These are phyloP conservation scores for Conticribra guillardii DNA, from an alignment of 108 stramenopile genomes.

Conservation along the genomic window DNA sequence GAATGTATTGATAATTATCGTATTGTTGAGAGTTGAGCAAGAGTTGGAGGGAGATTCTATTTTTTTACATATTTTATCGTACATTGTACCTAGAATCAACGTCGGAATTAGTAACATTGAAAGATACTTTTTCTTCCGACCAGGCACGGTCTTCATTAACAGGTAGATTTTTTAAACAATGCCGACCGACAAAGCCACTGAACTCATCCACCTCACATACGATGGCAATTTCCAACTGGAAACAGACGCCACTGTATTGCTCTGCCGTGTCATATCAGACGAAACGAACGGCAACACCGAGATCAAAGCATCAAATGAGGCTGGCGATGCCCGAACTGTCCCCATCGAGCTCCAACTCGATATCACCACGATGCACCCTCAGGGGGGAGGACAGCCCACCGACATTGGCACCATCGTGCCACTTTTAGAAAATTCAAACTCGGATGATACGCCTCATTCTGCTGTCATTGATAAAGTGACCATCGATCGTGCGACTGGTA, in stretches of 20 bases:
- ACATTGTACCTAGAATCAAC: too few relatives aligned
- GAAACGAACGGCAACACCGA: not conserved
- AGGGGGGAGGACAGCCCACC: constrained; percentile 88
- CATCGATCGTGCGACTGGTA: constrained; percentile 59
- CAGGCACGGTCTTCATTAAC: too few relatives aligned
- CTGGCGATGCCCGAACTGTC: constrained; percentile 2
- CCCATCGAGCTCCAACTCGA: constrained; percentile 56
- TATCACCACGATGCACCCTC: constrained; percentile 81
- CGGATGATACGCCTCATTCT: not conserved
- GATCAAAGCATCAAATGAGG: too few relatives aligned
- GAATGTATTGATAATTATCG: too few relatives aligned
- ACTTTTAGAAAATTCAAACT: too few relatives aligned
- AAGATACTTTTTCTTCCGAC: too few relatives aligned
- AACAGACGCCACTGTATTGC: constrained; percentile 48
- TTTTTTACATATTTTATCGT: too few relatives aligned
- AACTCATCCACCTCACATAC: constrained; percentile 75
- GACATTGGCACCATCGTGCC: constrained; percentile 71
- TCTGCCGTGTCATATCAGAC: constrained; percentile 23
- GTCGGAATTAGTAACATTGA: too few relatives aligned
- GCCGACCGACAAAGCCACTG: constrained; percentile 45
- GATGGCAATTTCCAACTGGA: constrained; percentile 74
- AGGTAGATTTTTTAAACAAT: too few relatives aligned
- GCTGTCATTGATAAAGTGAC: constrained; percentile 61
- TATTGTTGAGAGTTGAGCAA: too few relatives aligned
- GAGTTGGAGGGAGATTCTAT: too few relatives aligned